A percentile compares a stretch with the other conserved stretches of the same genome.
Conservation (phyloP, 805 yeast species). For the Saccharomycopsis sp. region DNA sequence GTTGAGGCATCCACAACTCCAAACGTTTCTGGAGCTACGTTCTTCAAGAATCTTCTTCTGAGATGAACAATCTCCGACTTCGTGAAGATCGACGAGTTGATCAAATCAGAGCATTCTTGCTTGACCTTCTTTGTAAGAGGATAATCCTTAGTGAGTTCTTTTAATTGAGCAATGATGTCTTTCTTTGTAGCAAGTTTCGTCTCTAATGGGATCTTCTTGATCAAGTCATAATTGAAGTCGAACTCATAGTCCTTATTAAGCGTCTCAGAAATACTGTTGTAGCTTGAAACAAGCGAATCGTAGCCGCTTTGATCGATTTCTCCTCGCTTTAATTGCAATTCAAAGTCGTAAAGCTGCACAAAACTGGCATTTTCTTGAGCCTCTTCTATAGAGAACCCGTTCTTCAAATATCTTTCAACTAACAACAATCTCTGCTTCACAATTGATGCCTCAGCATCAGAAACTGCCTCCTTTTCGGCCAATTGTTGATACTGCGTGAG, state of each 20-base stretch:
- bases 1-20: slow-evolving; percentile 31
- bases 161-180: slow-evolving; percentile 28
- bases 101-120: slow-evolving; percentile 32
- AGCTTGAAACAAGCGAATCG: slow-evolving; percentile 26
- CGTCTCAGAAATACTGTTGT: slow-evolving; percentile 32
- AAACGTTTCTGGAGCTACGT: slow-evolving; percentile 46
- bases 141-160: slow-evolving; percentile 31
- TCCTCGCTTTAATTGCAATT: slow-evolving; percentile 34
- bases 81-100: slow-evolving; percentile 32
- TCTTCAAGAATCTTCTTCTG: slow-evolving; percentile 46
- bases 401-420: slow-evolving; percentile 47
- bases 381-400: slow-evolving; percentile 51
- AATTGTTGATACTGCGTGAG: slow-evolving; percentile 28
- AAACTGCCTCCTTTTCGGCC: slow-evolving; percentile 29
- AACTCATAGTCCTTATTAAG: slow-evolving; percentile 39
- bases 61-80: slow-evolving; percentile 32
- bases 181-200: slow-evolving; percentile 26
- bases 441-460: slow-evolving; percentile 18
- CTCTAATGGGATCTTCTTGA: slow-evolving; percentile 31
- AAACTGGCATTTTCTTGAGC: slow-evolving; percentile 55
- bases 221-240: slow-evolving; percentile 34
- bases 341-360: slow-evolving; percentile 39
- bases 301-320: slow-evolving; percentile 31
- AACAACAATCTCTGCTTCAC: slow-evolving; percentile 50
- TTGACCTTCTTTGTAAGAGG: slow-evolving; percentile 32